Evolutionary conservation across 2,329 filamentous ascomycete species (phyloP).

Genomic region (Scolecobasidium constrictum): DNA sequence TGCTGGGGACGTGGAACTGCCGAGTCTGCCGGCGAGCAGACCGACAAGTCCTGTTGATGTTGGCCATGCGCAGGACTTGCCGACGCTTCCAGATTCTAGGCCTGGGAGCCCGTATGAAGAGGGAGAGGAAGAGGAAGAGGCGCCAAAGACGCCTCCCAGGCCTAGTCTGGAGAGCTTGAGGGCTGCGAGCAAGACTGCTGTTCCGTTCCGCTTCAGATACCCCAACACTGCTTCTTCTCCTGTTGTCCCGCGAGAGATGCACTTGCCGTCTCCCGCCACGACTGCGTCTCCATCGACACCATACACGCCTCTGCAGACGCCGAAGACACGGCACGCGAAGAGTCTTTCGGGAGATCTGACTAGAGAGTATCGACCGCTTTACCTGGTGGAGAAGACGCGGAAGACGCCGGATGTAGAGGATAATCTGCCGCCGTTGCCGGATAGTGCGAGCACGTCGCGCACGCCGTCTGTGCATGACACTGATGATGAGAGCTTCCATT

Average conservation of each 20-base stretch:
- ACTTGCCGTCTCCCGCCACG: not conserved
- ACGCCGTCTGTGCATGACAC: conserved; percentile 15
- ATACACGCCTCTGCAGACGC: conserved; percentile 18
- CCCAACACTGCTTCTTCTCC: conserved; percentile 7
- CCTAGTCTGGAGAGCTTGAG: conserved; percentile 10
- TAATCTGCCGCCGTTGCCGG: conserved; percentile 41
- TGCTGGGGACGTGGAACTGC: too few species aligned
- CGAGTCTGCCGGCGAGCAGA: conserved; percentile 7
- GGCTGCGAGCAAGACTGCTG: conserved; percentile 30
- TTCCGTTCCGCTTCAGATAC: conserved; percentile 36
- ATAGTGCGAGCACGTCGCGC: conserved; percentile 22
- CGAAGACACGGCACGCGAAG: conserved; percentile 28
- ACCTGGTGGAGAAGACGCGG: conserved; percentile 60
- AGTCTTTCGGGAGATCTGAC: conserved; percentile 34
- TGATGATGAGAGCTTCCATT: conserved; percentile 7
- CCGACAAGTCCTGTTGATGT: conserved; percentile 7
- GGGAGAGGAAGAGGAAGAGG: too few species aligned
- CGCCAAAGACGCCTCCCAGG: conserved; percentile 7
- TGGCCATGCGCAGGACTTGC: conserved; percentile 5
- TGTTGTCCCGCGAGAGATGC: not conserved
- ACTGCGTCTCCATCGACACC: conserved; percentile 31
- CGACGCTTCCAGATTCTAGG: conserved; percentile 5
- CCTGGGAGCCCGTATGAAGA: conserved; percentile 9
- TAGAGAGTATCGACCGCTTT: conserved; percentile 57
- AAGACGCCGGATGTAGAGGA: conserved; percentile 34